These are phyloP conservation scores for Alternaria tenuissima DNA, from an alignment of 2,329 filamentous ascomycete genomes.

Conservation along the genomic window DNA sequence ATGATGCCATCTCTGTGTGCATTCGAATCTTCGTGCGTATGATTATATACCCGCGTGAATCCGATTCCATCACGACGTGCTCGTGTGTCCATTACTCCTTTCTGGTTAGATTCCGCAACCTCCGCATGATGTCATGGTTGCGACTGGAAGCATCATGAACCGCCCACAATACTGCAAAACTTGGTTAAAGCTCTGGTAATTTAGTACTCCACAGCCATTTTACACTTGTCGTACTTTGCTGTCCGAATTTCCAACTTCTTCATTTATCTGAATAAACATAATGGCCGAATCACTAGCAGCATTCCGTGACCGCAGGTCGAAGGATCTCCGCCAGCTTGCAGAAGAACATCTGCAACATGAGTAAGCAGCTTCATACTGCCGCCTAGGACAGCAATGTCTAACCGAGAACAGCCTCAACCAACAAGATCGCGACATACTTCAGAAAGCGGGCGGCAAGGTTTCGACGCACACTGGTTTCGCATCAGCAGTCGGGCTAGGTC, in stretches of 20 bases:
- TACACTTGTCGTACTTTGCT: not conserved
- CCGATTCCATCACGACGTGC: not conserved
- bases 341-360: conserved; percentile 48
- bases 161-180: not conserved
- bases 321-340: conserved; percentile 40
- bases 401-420: conserved; percentile 53
- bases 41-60: not conserved
- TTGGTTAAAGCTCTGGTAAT: not conserved
- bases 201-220: not conserved
- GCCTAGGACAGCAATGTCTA: conserved; percentile 8
- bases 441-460: conserved; percentile 64
- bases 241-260: not conserved
- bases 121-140: conserved; percentile 26
- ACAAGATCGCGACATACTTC: conserved; percentile 66
- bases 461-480: conserved; percentile 65
- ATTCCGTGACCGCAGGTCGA: conserved; percentile 39
- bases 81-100: conserved; percentile 3
- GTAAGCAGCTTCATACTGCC: conserved; percentile 22
- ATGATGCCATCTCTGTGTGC: not conserved
- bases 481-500: conserved; percentile 66
- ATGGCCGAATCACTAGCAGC: conserved; percentile 46
- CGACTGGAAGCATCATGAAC: conserved; percentile 16
- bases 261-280: not conserved
- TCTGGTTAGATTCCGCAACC: conserved; percentile 17
- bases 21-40: not conserved